phyloP scores from a whole-genome alignment of 805 yeast genomes.

The Candida namnaoensis region DNA sequence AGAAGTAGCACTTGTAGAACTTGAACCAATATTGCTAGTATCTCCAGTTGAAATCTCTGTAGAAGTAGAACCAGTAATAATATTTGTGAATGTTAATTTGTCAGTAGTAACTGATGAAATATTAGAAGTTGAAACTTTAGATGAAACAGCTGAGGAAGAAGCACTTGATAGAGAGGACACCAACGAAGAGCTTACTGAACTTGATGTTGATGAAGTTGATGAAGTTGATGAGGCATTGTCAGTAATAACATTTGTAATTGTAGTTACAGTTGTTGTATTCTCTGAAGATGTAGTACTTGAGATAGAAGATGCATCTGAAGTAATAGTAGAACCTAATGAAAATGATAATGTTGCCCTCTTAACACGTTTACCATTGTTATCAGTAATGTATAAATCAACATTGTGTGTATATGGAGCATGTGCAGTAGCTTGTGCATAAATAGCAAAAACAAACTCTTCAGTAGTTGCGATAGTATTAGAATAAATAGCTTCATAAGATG shows the following conservation, averaged over 20 bases:
- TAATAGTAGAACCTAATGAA: background rate
- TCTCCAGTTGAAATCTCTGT: too few relatives aligned
- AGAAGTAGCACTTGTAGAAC: too few relatives aligned
- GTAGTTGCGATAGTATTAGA: background rate
- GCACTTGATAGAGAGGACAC: background rate
- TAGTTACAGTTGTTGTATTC: background rate
- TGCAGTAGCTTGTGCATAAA: slow-evolving; percentile 1
- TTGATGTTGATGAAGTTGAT: background rate
- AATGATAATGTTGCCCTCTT: slow-evolving; percentile 3
- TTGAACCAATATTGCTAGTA: too few relatives aligned
- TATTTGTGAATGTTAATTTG: too few relatives aligned
- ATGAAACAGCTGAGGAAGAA: slow-evolving; percentile 1
- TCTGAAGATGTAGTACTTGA: background rate
- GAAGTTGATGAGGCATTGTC: background rate
- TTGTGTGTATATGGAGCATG: slow-evolving; percentile 2
- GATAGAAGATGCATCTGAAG: background rate
- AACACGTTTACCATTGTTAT: slow-evolving; percentile 1
- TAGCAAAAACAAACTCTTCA: slow-evolving; percentile 1
- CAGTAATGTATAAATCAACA: background rate
- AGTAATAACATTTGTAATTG: too few relatives aligned
- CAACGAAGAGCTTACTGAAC: background rate
- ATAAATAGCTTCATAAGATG: background rate
- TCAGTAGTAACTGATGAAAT: background rate
- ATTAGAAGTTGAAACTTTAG: background rate
- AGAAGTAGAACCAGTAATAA: too few relatives aligned